Percentiles rank a stretch among this genome's conserved stretches.
phyloP scores from a whole-genome alignment of 768 basidiomycete species.

The Rhizopogon rudus region DNA sequence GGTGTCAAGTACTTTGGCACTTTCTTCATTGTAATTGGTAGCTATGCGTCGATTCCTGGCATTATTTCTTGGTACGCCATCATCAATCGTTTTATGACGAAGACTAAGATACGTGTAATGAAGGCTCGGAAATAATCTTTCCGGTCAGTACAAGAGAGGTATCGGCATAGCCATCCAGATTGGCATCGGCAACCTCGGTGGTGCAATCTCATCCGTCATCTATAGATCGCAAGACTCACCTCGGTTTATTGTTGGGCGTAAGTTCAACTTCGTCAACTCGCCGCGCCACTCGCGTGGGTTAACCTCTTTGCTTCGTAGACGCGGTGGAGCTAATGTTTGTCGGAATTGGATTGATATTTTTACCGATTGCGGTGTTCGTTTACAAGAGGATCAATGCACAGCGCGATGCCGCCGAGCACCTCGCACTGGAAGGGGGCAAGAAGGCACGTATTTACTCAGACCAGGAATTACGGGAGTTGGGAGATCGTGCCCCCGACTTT shows the following conservation, averaged over 20 bases:
- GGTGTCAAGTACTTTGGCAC: conserved; percentile 48
- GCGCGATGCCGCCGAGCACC: too few relatives aligned
- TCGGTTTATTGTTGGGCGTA: conserved; percentile 37
- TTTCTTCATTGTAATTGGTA: conserved; percentile 25
- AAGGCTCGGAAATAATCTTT: conserved; percentile 47
- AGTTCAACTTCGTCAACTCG: conserved; percentile 10
- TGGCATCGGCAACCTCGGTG: conserved; percentile 59
- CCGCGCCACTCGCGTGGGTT: neutral
- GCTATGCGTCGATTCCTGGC: conserved; percentile 54
- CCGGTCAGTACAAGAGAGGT: conserved; percentile 63
- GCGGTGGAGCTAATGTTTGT: too few relatives aligned
- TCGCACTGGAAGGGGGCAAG: too few relatives aligned
- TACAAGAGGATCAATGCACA: too few relatives aligned
- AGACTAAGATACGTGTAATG: too few relatives aligned
- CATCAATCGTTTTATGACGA: too few relatives aligned
- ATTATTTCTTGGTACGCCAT: conserved; percentile 46
- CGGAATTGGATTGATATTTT: too few relatives aligned
- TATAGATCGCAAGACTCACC: conserved; percentile 49
- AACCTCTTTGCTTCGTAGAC: too few relatives aligned
- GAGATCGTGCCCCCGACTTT: too few relatives aligned
- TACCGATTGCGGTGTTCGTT: too few relatives aligned
- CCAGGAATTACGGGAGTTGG: too few relatives aligned
- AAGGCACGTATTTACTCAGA: too few relatives aligned
- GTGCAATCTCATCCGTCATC: conserved; percentile 56
- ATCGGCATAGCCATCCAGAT: conserved; percentile 63